Conservation (phyloP, 108 stramenopile species). For the Ochromonas danica region DNA sequence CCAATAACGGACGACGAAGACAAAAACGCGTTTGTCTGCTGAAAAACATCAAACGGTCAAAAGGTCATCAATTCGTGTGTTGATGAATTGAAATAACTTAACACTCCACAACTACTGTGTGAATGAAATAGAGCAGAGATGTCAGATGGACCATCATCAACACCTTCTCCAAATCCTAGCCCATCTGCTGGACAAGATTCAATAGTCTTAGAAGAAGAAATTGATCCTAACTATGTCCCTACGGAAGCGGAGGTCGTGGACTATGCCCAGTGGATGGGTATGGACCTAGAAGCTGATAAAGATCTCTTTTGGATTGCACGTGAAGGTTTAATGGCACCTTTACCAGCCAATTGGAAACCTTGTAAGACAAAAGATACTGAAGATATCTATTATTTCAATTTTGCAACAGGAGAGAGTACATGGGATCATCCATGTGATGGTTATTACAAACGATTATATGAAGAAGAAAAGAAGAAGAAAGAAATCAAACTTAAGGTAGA, state of each 20-base stretch:
- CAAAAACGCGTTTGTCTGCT: too few species aligned
- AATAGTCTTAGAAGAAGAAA: constrained; percentile 60
- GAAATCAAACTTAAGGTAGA: constrained; percentile 22
- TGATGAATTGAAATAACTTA: too few species aligned
- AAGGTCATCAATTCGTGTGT: too few species aligned
- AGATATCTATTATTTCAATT: constrained; percentile 72
- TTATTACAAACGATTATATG: constrained; percentile 64
- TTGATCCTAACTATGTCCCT: constrained; percentile 66
- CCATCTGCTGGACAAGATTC: too few species aligned
- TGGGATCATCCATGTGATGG: constrained; percentile 72
- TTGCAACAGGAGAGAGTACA: constrained; percentile 59
- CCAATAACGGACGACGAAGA: too few species aligned
- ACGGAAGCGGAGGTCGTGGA: constrained; percentile 58
- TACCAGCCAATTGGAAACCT: constrained; percentile 67
- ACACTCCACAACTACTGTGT: too few species aligned
- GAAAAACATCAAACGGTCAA: too few species aligned
- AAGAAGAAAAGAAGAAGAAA: constrained; percentile 64
- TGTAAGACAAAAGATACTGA: constrained; percentile 65
- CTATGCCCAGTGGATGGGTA: constrained; percentile 71
- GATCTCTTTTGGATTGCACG: constrained; percentile 68
- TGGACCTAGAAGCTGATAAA: constrained; percentile 60
- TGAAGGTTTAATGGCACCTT: constrained; percentile 65
- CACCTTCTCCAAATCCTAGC: too few species aligned
- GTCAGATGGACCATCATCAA: too few species aligned
- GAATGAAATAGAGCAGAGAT: too few species aligned